Conservation (phyloP, 139 green algal species). For the Chlorella sp. region DNA sequence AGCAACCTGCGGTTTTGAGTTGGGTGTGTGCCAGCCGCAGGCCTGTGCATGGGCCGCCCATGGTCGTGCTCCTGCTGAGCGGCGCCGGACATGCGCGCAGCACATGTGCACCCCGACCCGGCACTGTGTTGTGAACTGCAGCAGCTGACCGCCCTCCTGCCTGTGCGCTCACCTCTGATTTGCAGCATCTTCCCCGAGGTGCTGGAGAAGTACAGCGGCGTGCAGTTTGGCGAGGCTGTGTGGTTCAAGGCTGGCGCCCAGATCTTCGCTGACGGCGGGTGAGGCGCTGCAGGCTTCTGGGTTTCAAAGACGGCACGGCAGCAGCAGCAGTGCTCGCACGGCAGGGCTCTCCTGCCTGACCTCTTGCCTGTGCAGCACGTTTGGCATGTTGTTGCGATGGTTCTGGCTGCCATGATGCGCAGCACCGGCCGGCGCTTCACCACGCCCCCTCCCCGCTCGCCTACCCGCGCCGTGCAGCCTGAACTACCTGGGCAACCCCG, state of each 20-base stretch:
- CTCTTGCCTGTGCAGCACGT: too few relatives aligned
- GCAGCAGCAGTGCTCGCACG: too few relatives aligned
- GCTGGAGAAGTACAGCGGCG: conserved; percentile 51
- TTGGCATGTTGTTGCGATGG: too few relatives aligned
- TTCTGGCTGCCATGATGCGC: too few relatives aligned
- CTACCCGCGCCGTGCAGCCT: conserved; percentile 50
- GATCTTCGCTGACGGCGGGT: conserved; percentile 83
- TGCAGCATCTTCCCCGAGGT: conserved; percentile 45
- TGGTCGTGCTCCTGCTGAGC: background rate
- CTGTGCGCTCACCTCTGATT: background rate
- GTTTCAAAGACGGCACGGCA: too few relatives aligned
- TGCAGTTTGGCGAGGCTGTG: conserved; percentile 78
- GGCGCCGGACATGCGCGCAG: background rate
- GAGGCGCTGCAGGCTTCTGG: too few relatives aligned
- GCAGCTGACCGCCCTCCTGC: background rate
- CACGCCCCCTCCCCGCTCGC: too few relatives aligned
- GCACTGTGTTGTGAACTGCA: background rate
- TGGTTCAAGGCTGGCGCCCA: conserved; percentile 97
- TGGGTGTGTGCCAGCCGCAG: background rate
- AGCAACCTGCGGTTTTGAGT: too few relatives aligned
- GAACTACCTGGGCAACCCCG: conserved; percentile 95
- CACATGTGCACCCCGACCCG: background rate
- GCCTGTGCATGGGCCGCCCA: background rate
- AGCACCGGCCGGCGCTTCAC: too few relatives aligned
- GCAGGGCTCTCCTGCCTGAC: too few relatives aligned